Conservation (phyloP, 371 early-diverging fungal genomes). For the Rhizopus stolonifer region DNA sequence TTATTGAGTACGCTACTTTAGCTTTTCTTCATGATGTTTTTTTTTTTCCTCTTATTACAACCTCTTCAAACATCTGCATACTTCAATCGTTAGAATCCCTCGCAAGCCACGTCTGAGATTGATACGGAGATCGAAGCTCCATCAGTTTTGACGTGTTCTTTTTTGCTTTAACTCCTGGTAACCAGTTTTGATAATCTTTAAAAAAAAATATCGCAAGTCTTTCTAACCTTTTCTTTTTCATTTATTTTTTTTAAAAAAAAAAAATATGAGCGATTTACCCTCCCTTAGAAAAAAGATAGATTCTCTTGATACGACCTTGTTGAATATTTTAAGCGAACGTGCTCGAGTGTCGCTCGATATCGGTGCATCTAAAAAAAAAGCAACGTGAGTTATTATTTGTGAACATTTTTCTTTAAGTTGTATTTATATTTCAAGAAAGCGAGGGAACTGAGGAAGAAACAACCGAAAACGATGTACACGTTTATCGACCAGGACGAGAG, state of each 20-base stretch:
- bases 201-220: background rate
- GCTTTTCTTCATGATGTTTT: too few species aligned
- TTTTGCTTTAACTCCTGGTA: constrained; percentile 4
- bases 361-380: constrained; percentile 68
- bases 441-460: constrained; percentile 17
- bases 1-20: too few species aligned
- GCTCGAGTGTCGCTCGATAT: constrained; percentile 84
- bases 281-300: constrained; percentile 71
- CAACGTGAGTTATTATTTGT: constrained; percentile 4
- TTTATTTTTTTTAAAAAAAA: background rate
- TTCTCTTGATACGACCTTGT: constrained; percentile 74
- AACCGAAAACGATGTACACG: constrained; percentile 48
- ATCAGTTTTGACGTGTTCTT: background rate
- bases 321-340: constrained; percentile 82
- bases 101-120: constrained; percentile 3
- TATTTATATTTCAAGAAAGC: background rate
- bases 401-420: background rate
- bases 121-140: background rate
- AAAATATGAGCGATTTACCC: constrained; percentile 41
- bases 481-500: constrained; percentile 69
- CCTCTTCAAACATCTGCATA: too few species aligned
- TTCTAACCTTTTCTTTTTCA: background rate
- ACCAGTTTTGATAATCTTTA: background rate
- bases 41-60: too few species aligned
- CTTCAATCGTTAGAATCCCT: too few species aligned